Conservation (phyloP, 192 early-diverging fungal species). For the Gryganskiella cystojenkinii region DNA sequence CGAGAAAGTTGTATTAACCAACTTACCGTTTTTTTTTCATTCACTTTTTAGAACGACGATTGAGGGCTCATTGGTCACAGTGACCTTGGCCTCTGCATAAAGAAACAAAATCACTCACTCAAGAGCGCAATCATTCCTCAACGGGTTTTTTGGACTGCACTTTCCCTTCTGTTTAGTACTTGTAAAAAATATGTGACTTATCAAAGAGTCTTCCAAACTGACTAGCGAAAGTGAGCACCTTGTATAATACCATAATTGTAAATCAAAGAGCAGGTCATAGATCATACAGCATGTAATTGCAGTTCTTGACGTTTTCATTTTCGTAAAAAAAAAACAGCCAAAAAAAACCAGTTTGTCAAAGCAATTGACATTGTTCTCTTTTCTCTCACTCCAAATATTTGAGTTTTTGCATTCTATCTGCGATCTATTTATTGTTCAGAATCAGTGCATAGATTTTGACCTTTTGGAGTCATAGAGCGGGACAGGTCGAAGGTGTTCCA, state of each 20-base stretch:
- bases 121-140: not conserved
- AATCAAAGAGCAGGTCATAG: no score
- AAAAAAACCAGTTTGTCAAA: no score
- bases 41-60: slow-evolving; percentile 25
- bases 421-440: not conserved
- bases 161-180: no score
- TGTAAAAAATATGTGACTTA: no score
- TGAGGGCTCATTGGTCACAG: slow-evolving; percentile 45
- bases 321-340: no score
- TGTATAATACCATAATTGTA: no score
- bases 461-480: slow-evolving; percentile 37
- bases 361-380: not conserved
- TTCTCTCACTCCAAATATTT: not conserved
- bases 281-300: no score
- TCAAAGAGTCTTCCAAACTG: no score
- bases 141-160: no score
- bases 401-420: slow-evolving; percentile 1
- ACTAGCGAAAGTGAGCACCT: no score
- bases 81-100: slow-evolving; percentile 36
- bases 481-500: slow-evolving; percentile 3
- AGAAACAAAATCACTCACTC: slow-evolving; percentile 5
- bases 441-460: slow-evolving; percentile 41
- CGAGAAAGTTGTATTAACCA: not conserved
- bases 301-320: no score
- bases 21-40: not conserved